phyloP scores from a whole-genome alignment of 768 basidiomycete species.

The Nidula microcarpa region DNA sequence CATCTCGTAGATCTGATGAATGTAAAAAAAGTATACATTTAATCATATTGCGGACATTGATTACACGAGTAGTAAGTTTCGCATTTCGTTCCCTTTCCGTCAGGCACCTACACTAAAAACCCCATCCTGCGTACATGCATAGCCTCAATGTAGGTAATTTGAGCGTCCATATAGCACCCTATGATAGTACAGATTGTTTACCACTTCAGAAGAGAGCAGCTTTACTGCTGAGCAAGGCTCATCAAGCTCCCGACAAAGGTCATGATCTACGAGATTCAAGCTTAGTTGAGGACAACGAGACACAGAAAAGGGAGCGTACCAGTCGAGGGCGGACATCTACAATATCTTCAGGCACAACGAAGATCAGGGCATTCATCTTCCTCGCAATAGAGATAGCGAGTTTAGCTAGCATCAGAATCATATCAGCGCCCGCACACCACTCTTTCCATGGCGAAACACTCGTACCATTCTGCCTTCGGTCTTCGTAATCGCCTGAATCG shows the following conservation, averaged over 20 bases:
- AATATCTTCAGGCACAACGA: conserved; percentile 96
- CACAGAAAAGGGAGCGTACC: conserved; percentile 42
- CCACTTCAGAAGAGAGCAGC: neutral
- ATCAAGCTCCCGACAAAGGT: conserved; percentile 95
- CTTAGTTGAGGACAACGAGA: neutral
- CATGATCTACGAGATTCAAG: conserved; percentile 59
- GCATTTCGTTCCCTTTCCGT: neutral
- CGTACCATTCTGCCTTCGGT: conserved; percentile 88
- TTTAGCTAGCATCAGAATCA: conserved; percentile 58
- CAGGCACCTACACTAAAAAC: too few species aligned
- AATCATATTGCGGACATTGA: too few species aligned
- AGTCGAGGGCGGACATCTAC: conserved; percentile 90
- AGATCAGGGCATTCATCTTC: conserved; percentile 95
- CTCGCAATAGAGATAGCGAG: conserved; percentile 97
- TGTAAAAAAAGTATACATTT: too few species aligned
- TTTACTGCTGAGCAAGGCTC: conserved; percentile 50
- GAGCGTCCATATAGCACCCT: too few species aligned
- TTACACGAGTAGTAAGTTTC: neutral
- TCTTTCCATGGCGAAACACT: neutral
- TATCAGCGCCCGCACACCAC: too few species aligned
- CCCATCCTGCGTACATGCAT: too few species aligned
- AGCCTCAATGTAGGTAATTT: too few species aligned
- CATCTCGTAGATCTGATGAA: too few species aligned
- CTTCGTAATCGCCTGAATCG: conserved; percentile 72
- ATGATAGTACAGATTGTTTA: too few species aligned